Base-by-base conservation (phyloP, 495 filamentous ascomycete species). In the Tuber melanosporum region DNA sequence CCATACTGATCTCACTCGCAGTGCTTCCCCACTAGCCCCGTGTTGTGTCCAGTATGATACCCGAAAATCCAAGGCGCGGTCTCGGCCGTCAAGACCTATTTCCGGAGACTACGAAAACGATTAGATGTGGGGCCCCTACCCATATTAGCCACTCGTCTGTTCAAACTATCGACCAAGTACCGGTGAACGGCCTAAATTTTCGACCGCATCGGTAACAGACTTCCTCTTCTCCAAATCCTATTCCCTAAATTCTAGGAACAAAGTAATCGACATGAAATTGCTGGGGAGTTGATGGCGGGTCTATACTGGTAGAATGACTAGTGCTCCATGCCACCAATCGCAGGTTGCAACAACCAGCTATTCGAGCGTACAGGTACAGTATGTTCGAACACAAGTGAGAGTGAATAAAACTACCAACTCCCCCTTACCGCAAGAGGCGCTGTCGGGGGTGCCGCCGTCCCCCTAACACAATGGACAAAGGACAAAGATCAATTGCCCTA, bases 241-340 rank as follows among this genome's bases (percentile, higher is more conserved):
- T 39, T 22, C 73, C 44, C 71, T 57, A 41, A 70, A 71, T 15
- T 71, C 76, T 15, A 57, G 74, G 44, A 57, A 22, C n/a, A 77
- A 74, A 26, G n/a, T 15, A 7, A 77, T 20, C 20, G 10, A 45
- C 43, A 73, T 36, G 7, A 62, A 76, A 62, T 22, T 52, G 0
- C 43, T 69, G 19, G 87, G 87, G 22, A 87, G 81, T 0, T 76
- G 66, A 26, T 83, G 36, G 19, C 82, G 26, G 49, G 83, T 84
- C 75, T 79, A 84, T 19, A 76, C 36, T 86, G 79, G 80, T 84
- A 88, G 84, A 89, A 89, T 10, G 89, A 84, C 80, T 90, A 88
- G 88, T 39, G 81, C 84, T 71, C 86, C 87, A 80, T 89, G 88
- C 78, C 82, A 87, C 87, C 88, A 89, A 74, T 89, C 86, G 72